Conservation (phyloP, 768 basidiomycete species). For the Scleroderma bovista region DNA sequence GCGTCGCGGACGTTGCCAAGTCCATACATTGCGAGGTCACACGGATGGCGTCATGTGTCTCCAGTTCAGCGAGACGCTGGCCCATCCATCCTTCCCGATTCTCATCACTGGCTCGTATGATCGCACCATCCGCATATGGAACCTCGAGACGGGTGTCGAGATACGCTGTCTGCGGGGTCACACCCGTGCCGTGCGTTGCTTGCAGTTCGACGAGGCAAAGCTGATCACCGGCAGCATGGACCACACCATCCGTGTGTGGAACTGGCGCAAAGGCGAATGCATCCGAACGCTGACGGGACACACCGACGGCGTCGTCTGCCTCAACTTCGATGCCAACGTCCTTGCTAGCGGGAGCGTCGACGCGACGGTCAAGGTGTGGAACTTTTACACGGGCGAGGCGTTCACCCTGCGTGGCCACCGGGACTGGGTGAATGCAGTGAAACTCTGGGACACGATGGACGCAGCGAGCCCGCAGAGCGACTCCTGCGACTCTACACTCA, state of each 20-base stretch:
- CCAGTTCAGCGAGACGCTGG: slow-evolving; percentile 83
- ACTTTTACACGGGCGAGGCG: slow-evolving; percentile 84
- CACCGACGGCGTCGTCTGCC: slow-evolving; percentile 83
- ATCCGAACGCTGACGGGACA: slow-evolving; percentile 88
- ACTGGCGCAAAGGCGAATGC: slow-evolving; percentile 87
- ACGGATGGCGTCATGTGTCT: slow-evolving; percentile 97
- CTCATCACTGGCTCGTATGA: slow-evolving; percentile 98
- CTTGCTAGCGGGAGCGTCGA: slow-evolving; percentile 93
- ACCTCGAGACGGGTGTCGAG: slow-evolving; percentile 85
- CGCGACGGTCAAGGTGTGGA: slow-evolving; percentile 93
- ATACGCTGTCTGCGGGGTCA: slow-evolving; percentile 85
- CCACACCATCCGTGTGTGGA: slow-evolving; percentile 90
- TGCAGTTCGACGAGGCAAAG: slow-evolving; percentile 95
- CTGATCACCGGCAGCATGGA: slow-evolving; percentile 98
- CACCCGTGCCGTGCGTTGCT: slow-evolving; percentile 81
- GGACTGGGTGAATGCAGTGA: slow-evolving; percentile 96
- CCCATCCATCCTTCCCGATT: slow-evolving; percentile 83
- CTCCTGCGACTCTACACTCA: slow-evolving; percentile 33
- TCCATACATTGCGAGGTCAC: slow-evolving; percentile 85
- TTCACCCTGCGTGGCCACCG: slow-evolving; percentile 89
- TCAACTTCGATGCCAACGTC: slow-evolving; percentile 88
- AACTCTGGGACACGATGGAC: slow-evolving; percentile 70
- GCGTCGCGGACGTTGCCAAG: slow-evolving; percentile 86
- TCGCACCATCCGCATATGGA: slow-evolving; percentile 92
- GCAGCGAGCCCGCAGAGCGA: slow-evolving; percentile 6